These are phyloP conservation scores for Parietaria judaica DNA, from an alignment of 306 rosid species.

Conservation along the genomic window DNA sequence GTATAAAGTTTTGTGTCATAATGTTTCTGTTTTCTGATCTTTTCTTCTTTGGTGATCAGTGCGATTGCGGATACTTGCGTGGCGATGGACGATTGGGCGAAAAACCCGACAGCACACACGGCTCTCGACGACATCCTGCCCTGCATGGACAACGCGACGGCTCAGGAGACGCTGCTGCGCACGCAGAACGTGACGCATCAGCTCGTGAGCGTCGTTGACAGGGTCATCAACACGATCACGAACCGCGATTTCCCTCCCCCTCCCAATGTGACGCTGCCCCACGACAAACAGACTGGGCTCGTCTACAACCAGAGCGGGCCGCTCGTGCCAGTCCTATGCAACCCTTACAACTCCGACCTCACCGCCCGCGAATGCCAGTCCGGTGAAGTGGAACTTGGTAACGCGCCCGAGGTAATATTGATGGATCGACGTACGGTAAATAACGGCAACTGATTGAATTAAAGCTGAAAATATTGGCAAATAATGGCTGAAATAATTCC, in stretches of 20 bases:
- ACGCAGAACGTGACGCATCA: slow-evolving; percentile 35
- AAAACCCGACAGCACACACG: slow-evolving; percentile 55
- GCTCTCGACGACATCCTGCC: slow-evolving; percentile 78
- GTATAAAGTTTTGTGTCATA: no score
- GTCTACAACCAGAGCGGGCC: slow-evolving; percentile 67
- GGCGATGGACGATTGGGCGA: slow-evolving; percentile 79
- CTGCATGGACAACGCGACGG: slow-evolving; percentile 55
- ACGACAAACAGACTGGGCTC: slow-evolving; percentile 7
- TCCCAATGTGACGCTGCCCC: no score
- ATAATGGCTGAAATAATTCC: no score
- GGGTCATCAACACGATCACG: slow-evolving; percentile 20
- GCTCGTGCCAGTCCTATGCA: slow-evolving; percentile 53
- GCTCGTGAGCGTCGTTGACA: slow-evolving; percentile 29
- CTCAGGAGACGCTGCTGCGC: slow-evolving; percentile 27
- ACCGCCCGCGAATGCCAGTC: slow-evolving; percentile 28
- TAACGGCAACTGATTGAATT: no score
- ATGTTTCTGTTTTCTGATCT: no score
- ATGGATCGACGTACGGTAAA: slow-evolving; percentile 6
- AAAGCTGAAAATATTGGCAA: no score
- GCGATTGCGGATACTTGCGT: slow-evolving; percentile 68
- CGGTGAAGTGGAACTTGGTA: slow-evolving; percentile 38
- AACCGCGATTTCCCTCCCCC: slow-evolving; percentile 26
- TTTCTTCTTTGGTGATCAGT: slow-evolving; percentile 20
- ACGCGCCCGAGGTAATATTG: slow-evolving; percentile 36
- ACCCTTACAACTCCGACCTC: slow-evolving; percentile 36